These are phyloP conservation scores for Globisporangium barbulae DNA, from an alignment of 352 stramenopile genomes.

Conservation along the genomic window DNA sequence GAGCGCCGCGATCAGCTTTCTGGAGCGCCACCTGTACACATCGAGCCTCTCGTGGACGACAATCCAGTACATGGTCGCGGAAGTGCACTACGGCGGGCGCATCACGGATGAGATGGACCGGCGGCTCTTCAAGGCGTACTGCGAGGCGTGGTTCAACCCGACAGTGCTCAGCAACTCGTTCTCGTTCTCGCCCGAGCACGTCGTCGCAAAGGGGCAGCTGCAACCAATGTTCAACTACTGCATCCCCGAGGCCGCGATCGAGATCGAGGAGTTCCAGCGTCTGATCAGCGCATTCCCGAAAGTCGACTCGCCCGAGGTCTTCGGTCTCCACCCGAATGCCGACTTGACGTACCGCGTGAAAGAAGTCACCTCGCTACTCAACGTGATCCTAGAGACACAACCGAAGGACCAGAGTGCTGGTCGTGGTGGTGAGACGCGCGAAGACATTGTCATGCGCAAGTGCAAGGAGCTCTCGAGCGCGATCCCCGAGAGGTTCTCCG, in stretches of 20 bases:
- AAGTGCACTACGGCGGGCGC: slow-evolving; percentile 78
- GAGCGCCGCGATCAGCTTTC: slow-evolving; percentile 56
- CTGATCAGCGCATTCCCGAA: slow-evolving; percentile 60
- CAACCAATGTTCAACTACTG: slow-evolving; percentile 43
- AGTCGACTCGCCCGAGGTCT: slow-evolving; percentile 78
- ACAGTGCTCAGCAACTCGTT: slow-evolving; percentile 55
- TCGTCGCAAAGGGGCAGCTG: slow-evolving; percentile 26
- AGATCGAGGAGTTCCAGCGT: slow-evolving; percentile 67
- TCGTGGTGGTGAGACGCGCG: slow-evolving; percentile 38
- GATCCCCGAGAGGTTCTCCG: slow-evolving; percentile 45
- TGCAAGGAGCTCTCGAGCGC: slow-evolving; percentile 47
- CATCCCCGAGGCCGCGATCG: slow-evolving; percentile 23
- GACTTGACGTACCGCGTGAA: slow-evolving; percentile 81
- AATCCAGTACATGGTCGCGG: slow-evolving; percentile 80
- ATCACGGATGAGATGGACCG: slow-evolving; percentile 82
- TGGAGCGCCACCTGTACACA: slow-evolving; percentile 72
- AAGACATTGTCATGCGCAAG: slow-evolving; percentile 63
- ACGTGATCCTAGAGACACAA: slow-evolving; percentile 66
- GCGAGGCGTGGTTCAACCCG: slow-evolving; percentile 69
- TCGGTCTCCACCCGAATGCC: slow-evolving; percentile 76
- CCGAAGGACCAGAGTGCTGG: slow-evolving; percentile 42
- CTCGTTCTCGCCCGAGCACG: slow-evolving; percentile 63
- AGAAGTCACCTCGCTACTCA: slow-evolving; percentile 56
- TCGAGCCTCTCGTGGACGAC: slow-evolving; percentile 61
- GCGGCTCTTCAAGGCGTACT: slow-evolving; percentile 70